Base-by-base conservation (phyloP, 2,329 filamentous ascomycete genomes). In the Pyrenophora teres region DNA sequence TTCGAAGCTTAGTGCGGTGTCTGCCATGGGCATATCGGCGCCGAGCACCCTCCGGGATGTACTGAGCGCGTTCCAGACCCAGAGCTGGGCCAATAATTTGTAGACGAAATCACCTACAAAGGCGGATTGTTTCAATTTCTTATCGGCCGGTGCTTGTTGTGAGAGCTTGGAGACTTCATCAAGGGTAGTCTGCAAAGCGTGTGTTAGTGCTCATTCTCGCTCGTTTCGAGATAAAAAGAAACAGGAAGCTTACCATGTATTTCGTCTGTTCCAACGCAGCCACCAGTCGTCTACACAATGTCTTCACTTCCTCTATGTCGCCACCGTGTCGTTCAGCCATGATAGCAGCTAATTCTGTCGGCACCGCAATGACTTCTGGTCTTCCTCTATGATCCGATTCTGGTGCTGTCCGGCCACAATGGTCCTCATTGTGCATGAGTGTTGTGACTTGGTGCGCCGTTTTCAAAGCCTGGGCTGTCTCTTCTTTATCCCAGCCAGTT, bases 31-130 rank as follows among this genome's bases (percentile, higher is more conserved):
- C 56, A 75, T 71, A 7, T 73, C 52, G 4, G 51, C 50, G 8
- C 73, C 73, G 0, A 79, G 70, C 4, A 79, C 72, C 30, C 70
- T 70, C 43, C 69, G 66, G 1, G 77, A 73, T 4, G 78, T 69
- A 40, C 60, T 67, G n/a, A 80, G 67, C n/a, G 73, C 77, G 50
- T 78, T 76, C 70, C 71, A 77, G 18, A 78, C 60, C 10, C 74
- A 69, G 8, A 77, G 59, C 4, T 68, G 62, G 3, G 64, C 57
- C 7, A 72, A 40, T 27, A 76, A 67, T 3, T 63, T 54, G 43
- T 58, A 59, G 56, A 23, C 45, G 46, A 56, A 50, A 27, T 27
- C 7, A n/a, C 23, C 41, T 6, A 48, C 39, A 38, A 50, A 57
- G 8, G 2, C 10, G 8, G 38, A 13, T 19, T 60, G 56, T 1